Conservation (phyloP, 2,329 filamentous ascomycete genomes). For the Neofusicoccum laricinum region DNA sequence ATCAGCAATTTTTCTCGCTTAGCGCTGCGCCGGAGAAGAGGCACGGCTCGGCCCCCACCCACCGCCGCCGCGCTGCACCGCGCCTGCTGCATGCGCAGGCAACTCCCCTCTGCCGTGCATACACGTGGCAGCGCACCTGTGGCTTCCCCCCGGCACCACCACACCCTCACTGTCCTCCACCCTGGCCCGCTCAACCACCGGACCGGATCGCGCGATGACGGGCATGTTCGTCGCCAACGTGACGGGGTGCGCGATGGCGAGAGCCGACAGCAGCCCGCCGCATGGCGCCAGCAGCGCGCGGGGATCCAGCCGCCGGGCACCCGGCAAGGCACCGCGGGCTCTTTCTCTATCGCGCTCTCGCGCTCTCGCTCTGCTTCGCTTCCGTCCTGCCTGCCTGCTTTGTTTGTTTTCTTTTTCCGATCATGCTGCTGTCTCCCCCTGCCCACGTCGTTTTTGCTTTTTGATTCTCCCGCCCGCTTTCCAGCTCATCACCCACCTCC, state of each 20-base stretch:
- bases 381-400: no score
- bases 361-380: no score
- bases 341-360: no score
- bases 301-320: neutral
- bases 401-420: neutral
- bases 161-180: no score
- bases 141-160: slow-evolving; percentile 2
- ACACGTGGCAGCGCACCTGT: slow-evolving; percentile 20
- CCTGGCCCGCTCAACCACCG: neutral
- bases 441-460: neutral
- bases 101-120: slow-evolving; percentile 10
- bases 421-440: no score
- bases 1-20: neutral
- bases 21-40: slow-evolving; percentile 10
- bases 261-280: no score
- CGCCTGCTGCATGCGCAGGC: neutral
- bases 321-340: no score
- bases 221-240: neutral
- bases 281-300: no score
- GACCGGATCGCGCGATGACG: slow-evolving; percentile 13
- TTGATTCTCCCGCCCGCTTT: neutral
- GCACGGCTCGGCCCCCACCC: slow-evolving; percentile 17
- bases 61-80: neutral
- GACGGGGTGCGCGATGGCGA: neutral
- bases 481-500: no score